Evolutionary conservation across 805 yeast species (phyloP).

Genomic region (Ogataea zsoltii): DNA sequence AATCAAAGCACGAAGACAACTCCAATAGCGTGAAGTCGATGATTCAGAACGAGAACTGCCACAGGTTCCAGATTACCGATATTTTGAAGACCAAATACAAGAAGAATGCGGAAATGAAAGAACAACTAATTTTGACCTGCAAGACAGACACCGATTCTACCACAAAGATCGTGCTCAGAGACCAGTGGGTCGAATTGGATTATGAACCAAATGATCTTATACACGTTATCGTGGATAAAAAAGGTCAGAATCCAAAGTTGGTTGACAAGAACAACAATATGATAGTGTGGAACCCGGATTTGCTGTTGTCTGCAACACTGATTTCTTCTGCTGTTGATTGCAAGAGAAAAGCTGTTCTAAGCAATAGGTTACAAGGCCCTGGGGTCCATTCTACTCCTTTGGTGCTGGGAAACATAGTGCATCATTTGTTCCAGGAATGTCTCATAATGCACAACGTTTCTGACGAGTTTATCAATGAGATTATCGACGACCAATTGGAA

Average conservation of each 20-base stretch:
- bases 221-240: conserved; percentile 52
- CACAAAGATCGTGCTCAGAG: conserved; percentile 55
- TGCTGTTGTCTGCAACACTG: conserved; percentile 76
- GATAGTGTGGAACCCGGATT: conserved; percentile 83
- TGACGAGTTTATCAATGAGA: conserved; percentile 37
- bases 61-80: conserved; percentile 45
- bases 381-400: conserved; percentile 67
- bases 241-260: conserved; percentile 35
- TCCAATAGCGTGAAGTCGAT: conserved; percentile 42
- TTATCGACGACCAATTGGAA: conserved; percentile 34
- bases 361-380: conserved; percentile 55
- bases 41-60: conserved; percentile 46
- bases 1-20: conserved; percentile 12
- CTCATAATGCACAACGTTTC: conserved; percentile 40
- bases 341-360: conserved; percentile 66
- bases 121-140: conserved; percentile 59
- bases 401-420: conserved; percentile 81
- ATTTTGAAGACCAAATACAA: conserved; percentile 37
- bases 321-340: conserved; percentile 78
- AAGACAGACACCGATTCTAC: conserved; percentile 35
- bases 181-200: conserved; percentile 56
- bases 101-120: conserved; percentile 30
- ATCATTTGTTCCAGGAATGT: conserved; percentile 68
- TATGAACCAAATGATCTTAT: conserved; percentile 55
- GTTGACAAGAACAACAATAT: conserved; percentile 60